Base-by-base conservation (phyloP, 2,329 filamentous ascomycete species). In the Ascosphaera apis region DNA sequence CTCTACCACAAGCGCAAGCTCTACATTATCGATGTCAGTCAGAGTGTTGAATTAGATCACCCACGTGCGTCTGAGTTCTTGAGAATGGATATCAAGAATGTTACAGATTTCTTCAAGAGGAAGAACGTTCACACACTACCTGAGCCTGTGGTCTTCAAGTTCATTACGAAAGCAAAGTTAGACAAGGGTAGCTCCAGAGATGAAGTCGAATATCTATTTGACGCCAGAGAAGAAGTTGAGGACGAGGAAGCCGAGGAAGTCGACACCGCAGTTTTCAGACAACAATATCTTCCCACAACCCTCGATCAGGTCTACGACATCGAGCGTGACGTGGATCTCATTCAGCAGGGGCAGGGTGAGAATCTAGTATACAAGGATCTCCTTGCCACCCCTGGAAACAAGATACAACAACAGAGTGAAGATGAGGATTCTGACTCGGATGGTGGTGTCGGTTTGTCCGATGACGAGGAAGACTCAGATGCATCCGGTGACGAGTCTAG, bases 41-140 rank as follows among this genome's bases (percentile, higher is more conserved):
- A 98, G 60, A 88, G 79, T 50, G 88, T 98, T 15, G 91, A 95
- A 60, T 84, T 91, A 45, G 86, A 95, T 47, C 88, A 98, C 54
- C 88, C 88, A 0, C 70, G 81, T 39, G 86, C 80, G 2, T 65
- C 91, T 19, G 86, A 95, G 52, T 98, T 98, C 51, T 57, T 98
- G 47, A 75, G 88, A 23, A 95, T 93, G 84, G 88, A 98, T 51
- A 83, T 98, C 56, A 95, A 93, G 65, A 98, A 98, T 50, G 72
- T 91, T 1, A 77, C 73, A 15, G 82, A 91, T 53, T 98, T 91
- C 58, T 98, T 95, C 69, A 66, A 73, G 19, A 69, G 79, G 15
- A 76, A 92, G 53, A 77, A 76, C 30, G 82, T 95, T 2, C 73
- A 91, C 41, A 76, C 72, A 0, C 63, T 98, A 2, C 60, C 74